Percentiles rank a stretch among this genome's conserved stretches.
These are phyloP conservation scores for Mallotus japonicus DNA, from an alignment of 441 rosid species.

Conservation along the genomic window DNA sequence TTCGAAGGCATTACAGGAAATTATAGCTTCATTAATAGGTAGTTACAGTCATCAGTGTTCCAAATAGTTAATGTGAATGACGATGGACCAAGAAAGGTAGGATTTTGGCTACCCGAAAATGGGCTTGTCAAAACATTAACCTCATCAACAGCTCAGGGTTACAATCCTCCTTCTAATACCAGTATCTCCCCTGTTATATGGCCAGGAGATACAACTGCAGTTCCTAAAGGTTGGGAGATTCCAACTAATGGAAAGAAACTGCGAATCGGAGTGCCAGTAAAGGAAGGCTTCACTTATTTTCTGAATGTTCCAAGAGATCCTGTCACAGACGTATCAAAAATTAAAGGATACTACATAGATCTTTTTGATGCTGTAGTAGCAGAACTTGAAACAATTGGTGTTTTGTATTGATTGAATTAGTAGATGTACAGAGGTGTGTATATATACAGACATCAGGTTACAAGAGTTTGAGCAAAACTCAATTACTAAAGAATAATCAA, in stretches of 20 bases:
- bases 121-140: slow-evolving; percentile 38
- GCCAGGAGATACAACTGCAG: slow-evolving; percentile 49
- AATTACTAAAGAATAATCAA: too few species aligned
- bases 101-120: slow-evolving; percentile 40
- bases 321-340: background rate
- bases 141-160: background rate
- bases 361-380: slow-evolving; percentile 42
- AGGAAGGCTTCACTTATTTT: slow-evolving; percentile 34
- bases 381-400: background rate
- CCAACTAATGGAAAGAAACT: slow-evolving; percentile 41
- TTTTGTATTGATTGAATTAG: too few species aligned
- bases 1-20: slow-evolving; percentile 49
- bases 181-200: slow-evolving; percentile 40
- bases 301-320: slow-evolving; percentile 35
- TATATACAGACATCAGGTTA: too few species aligned
- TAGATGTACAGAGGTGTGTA: too few species aligned
- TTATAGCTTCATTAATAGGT: slow-evolving; percentile 34
- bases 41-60: slow-evolving; percentile 31
- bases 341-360: slow-evolving; percentile 46
- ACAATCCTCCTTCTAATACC: slow-evolving; percentile 28
- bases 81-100: slow-evolving; percentile 32
- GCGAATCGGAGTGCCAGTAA: slow-evolving; percentile 44
- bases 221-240: slow-evolving; percentile 60
- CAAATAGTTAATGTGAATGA: slow-evolving; percentile 48
- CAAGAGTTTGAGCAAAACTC: too few species aligned